phyloP scores from a whole-genome alignment of 305 asterid species.

The Fraxinus dipetala region DNA sequence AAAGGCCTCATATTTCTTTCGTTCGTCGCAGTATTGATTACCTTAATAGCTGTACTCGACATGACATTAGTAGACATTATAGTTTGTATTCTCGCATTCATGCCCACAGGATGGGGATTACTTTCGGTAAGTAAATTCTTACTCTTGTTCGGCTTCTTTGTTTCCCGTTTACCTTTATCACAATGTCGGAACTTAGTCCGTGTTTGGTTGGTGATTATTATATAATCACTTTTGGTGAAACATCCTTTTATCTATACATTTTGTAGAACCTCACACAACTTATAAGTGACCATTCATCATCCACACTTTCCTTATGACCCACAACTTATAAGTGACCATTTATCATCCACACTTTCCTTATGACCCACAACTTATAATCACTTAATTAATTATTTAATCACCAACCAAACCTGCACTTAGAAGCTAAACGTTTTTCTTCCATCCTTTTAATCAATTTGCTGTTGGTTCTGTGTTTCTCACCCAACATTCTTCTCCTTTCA shows the following conservation, averaged over 20 bases:
- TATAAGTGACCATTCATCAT: neutral
- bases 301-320: neutral
- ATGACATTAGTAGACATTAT: constrained; percentile 73
- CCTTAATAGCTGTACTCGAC: constrained; percentile 58
- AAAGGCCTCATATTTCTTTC: constrained; percentile 72
- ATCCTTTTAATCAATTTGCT: neutral
- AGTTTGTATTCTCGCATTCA: constrained; percentile 86
- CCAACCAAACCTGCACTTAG: neutral
- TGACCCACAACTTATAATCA: neutral
- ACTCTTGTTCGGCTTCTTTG: neutral
- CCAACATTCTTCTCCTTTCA: neutral
- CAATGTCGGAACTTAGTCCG: neutral
- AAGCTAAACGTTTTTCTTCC: neutral
- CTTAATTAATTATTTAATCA: neutral
- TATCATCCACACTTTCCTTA: neutral
- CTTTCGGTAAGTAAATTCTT: constrained; percentile 55
- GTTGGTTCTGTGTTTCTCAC: neutral
- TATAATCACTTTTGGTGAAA: neutral
- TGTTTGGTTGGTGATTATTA: neutral
- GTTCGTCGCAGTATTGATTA: constrained; percentile 51
- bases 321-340: neutral
- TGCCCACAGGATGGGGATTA: constrained; percentile 99
- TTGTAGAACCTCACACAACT: neutral
- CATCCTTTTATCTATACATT: neutral
- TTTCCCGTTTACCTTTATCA: neutral